Evolutionary conservation across 257 asterid genomes (phyloP).

Genomic region (Voacanga thouarsii): DNA sequence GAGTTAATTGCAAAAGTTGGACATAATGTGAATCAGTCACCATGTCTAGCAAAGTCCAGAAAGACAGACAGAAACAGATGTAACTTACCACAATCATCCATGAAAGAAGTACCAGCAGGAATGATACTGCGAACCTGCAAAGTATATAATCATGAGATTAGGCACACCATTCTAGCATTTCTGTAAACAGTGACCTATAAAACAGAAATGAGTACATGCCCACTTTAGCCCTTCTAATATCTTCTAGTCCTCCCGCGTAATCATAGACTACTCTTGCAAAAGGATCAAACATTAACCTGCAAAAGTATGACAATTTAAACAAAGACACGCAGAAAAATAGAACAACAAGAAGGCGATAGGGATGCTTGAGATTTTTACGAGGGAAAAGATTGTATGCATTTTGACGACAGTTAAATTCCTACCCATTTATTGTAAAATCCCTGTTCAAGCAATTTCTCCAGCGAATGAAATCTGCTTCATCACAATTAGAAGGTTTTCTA

Average conservation of each 20-base stretch:
- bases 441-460: conserved; percentile 34
- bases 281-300: conserved; percentile 38
- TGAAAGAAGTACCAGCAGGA: conserved; percentile 30
- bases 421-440: conserved; percentile 38
- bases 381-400: neutral
- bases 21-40: neutral
- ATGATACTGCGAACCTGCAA: conserved; percentile 30
- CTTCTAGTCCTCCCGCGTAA: conserved; percentile 36
- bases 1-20: conserved; percentile 3
- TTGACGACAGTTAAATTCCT: neutral
- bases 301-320: neutral
- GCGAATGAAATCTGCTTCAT: conserved; percentile 26
- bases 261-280: conserved; percentile 31
- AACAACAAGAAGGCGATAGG: neutral
- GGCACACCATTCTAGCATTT: neutral
- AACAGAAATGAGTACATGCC: conserved; percentile 22
- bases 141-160: conserved; percentile 5
- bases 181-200: neutral
- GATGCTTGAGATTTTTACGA: neutral
- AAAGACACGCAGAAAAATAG: neutral
- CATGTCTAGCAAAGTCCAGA: neutral
- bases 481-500: conserved; percentile 23
- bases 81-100: conserved; percentile 32
- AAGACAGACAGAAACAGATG: conserved; percentile 2
- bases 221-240: conserved; percentile 35